Evolutionary conservation across 1,284 basidiomycete genomes (phyloP).

Genomic region (Trichosporon sp.): DNA sequence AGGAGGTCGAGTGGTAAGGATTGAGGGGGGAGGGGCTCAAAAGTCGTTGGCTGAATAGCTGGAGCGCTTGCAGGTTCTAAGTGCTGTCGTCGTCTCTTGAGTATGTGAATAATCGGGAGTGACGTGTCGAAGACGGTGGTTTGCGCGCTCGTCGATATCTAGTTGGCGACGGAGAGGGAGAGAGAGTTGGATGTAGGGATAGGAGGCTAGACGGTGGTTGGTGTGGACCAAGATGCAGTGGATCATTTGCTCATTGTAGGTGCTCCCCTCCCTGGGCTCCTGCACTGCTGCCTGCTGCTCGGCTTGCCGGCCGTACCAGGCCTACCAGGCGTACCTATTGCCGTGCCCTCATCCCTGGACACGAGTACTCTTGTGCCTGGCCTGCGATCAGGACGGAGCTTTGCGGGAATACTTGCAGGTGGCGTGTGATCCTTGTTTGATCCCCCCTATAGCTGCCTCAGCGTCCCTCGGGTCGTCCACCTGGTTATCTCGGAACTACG

Average conservation of each 20-base stretch:
- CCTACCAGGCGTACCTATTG: not conserved
- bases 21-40: not conserved
- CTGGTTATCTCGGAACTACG: slow-evolving; percentile 4
- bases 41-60: not conserved
- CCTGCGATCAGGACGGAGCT: not conserved
- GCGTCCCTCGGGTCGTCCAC: not conserved
- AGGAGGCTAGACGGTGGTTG: not conserved
- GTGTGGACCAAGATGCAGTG: not conserved
- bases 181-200: not conserved
- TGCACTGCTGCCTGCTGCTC: not conserved
- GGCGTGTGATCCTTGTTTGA: not conserved
- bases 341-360: not conserved
- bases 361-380: not conserved
- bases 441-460: not conserved
- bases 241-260: not conserved
- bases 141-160: not conserved
- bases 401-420: not conserved
- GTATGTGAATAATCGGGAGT: not conserved
- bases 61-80: not conserved
- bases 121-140: not conserved
- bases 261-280: not conserved
- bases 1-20: not conserved
- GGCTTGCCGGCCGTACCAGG: not conserved
- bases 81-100: not conserved
- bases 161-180: not conserved